Conservation (phyloP, 2,329 filamentous ascomycete genomes). For the Eurotiales sp. region DNA sequence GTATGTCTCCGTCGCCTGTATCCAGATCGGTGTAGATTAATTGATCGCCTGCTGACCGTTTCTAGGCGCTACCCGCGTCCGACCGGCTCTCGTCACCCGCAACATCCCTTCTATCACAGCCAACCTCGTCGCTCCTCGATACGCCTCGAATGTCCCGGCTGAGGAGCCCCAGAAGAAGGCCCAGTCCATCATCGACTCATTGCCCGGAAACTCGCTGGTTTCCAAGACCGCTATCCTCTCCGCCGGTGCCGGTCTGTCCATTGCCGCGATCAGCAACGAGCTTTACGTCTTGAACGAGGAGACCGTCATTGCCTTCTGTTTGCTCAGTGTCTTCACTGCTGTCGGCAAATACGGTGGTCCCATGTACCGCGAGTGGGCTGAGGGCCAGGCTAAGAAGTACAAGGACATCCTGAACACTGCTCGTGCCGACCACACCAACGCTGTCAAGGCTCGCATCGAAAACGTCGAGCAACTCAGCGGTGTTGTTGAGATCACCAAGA, state of each 20-base stretch:
- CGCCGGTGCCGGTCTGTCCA: constrained; percentile 80
- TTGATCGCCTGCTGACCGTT: constrained; percentile 31
- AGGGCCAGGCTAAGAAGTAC: constrained; percentile 85
- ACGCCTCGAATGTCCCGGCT: constrained; percentile 71
- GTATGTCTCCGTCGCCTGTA: constrained; percentile 58
- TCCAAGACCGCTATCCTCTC: constrained; percentile 98
- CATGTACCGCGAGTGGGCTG: constrained; percentile 87
- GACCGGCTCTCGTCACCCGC: constrained; percentile 73
- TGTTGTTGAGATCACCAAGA: constrained; percentile 95
- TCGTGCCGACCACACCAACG: constrained; percentile 88
- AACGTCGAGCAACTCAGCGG: constrained; percentile 91
- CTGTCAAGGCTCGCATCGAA: constrained; percentile 90
- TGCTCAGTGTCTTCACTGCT: constrained; percentile 87
- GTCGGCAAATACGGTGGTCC: constrained; percentile 93
- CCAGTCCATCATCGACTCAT: constrained; percentile 86
- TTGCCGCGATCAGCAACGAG: constrained; percentile 98
- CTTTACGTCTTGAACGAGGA: constrained; percentile 99
- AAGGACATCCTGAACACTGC: constrained; percentile 92
- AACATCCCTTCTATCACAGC: constrained; percentile 70
- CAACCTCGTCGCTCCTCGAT: constrained; percentile 64
- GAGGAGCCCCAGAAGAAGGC: constrained; percentile 96
- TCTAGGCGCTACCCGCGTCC: constrained; percentile 83
- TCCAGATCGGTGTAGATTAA: constrained; percentile 13
- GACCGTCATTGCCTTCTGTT: constrained; percentile 86
- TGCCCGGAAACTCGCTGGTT: constrained; percentile 86